Percentiles rank a stretch among this genome's conserved stretches.
Evolutionary conservation across 305 asterid species (phyloP).

Genomic region (Plantago lanceolata): DNA sequence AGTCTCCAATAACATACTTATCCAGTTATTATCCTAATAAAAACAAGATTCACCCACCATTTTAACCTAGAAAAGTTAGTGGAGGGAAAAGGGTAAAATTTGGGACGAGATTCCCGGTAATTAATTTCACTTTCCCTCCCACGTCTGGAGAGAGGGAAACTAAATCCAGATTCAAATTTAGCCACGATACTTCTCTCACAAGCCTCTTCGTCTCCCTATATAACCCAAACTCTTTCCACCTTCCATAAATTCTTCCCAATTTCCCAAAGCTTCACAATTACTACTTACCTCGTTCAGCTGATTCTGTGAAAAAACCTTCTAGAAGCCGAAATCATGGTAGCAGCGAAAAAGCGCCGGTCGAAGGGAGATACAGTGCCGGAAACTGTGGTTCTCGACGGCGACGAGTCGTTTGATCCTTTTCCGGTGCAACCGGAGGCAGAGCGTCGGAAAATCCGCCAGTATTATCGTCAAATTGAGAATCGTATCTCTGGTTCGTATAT

Average conservation of each 20-base stretch:
- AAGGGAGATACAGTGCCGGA: not conserved
- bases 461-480: conserved; percentile 30
- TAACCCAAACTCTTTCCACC: not conserved
- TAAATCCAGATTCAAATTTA: not conserved
- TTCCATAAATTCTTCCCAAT: not conserved
- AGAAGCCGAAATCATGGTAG: not conserved
- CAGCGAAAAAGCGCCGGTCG: not conserved
- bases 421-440: conserved; percentile 9
- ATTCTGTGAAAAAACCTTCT: not conserved
- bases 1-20: not conserved
- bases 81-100: conserved; percentile 1
- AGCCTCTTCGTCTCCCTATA: not conserved
- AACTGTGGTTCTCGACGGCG: conserved; percentile 12
- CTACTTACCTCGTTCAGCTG: not conserved
- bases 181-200: not conserved
- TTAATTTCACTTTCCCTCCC: not conserved
- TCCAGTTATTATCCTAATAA: not conserved
- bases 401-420: not conserved
- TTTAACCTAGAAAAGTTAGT: not conserved
- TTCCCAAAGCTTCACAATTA: not conserved
- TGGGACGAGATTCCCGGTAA: not conserved
- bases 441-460: conserved; percentile 25
- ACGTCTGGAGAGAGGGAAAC: not conserved
- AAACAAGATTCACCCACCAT: no score
- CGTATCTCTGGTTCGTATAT: conserved; percentile 37